These are phyloP conservation scores for Plasmodium cynomolgi DNA, from an alignment of 169 alveolate genomes.

Conservation along the genomic window DNA sequence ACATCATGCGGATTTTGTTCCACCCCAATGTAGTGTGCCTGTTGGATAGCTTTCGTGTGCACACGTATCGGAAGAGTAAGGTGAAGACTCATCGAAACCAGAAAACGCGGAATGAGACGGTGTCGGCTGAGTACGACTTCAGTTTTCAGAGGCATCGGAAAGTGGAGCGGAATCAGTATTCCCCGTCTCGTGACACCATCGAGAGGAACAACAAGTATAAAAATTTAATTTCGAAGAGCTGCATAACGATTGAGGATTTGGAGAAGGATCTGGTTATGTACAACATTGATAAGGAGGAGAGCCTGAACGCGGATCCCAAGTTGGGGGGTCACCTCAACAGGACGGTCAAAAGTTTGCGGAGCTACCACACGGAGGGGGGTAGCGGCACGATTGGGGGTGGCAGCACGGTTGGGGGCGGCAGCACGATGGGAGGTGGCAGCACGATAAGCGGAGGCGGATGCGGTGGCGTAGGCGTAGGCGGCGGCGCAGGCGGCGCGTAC, in stretches of 20 bases:
- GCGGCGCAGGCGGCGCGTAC: neutral
- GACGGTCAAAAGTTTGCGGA: neutral
- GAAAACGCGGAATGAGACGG: neutral
- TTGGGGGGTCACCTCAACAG: neutral
- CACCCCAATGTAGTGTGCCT: conserved; percentile 69
- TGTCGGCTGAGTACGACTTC: conserved; percentile 62
- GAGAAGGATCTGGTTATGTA: conserved; percentile 24
- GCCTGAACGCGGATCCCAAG: neutral
- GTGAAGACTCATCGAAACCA: conserved; percentile 9
- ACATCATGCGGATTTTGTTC: conserved; percentile 51
- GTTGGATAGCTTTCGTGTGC: conserved; percentile 57
- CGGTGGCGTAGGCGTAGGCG: neutral
- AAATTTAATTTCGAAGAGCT: conserved; percentile 14
- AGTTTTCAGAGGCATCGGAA: conserved; percentile 41
- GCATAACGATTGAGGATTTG: conserved; percentile 48
- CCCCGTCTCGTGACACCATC: conserved; percentile 35
- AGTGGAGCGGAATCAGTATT: conserved; percentile 20
- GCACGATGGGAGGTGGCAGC: too few relatives aligned
- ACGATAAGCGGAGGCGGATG: too few relatives aligned
- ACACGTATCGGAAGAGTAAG: conserved; percentile 32
- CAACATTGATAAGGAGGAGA: neutral
- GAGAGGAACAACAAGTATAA: conserved; percentile 34
- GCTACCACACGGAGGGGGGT: neutral
- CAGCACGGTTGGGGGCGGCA: too few relatives aligned
- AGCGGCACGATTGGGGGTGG: neutral